Evolutionary conservation across 495 filamentous ascomycete species (phyloP), one percentile per base, ranked within the genome.

Genomic region (Staphylotrichum longicolle): DNA sequence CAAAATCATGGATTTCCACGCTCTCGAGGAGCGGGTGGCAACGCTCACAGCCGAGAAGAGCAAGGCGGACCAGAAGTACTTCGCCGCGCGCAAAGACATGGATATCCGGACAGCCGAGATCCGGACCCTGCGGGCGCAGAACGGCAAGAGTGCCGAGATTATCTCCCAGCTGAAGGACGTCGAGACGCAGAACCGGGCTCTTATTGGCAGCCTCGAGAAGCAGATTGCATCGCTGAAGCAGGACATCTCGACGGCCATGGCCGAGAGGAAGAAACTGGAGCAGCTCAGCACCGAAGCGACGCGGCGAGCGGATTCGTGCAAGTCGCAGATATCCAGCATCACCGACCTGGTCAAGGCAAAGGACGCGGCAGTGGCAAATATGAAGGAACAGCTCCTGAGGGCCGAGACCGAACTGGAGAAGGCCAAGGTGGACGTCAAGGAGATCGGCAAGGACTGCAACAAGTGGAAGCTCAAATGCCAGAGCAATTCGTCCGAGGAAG

Each of bases 21-120:
- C 82, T 3, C 74, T 89, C 66, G 94, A 98, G 75, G 93, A 97
- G 50, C 87, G 87, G 63, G 77, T 95, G 44, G 80, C 83, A 33
- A 77, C 88, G 5, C 77, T 94, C 9, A 83, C 80, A 3, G 92
- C 91, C 0, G 94, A 98, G 73, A 98, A 98, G 74, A 84, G 86
- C 40, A 98, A 96, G 70, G 95, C 95, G 0, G 93, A 98, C 68
- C 93, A 97, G 72, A 98, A 98, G 74, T 98, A 96, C 71, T 98
- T 97, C 69, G 87, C 87, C 5, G 90, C 91, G 12, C 93, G 96
- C 80, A 97, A 96, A 71, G 86, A 89, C 64, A 96, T 91, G 70
- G 94, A 98, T 67, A 85, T 87, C 20, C 81, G 90, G 56, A 86
- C 88, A 15, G 76, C 81, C 44, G 92, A 96, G 74, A 86, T 92